A percentile compares a stretch with the other conserved stretches of the same genome.
Evolutionary conservation across 306 rosid genomes (phyloP).

Genomic region (Inga laurina): DNA sequence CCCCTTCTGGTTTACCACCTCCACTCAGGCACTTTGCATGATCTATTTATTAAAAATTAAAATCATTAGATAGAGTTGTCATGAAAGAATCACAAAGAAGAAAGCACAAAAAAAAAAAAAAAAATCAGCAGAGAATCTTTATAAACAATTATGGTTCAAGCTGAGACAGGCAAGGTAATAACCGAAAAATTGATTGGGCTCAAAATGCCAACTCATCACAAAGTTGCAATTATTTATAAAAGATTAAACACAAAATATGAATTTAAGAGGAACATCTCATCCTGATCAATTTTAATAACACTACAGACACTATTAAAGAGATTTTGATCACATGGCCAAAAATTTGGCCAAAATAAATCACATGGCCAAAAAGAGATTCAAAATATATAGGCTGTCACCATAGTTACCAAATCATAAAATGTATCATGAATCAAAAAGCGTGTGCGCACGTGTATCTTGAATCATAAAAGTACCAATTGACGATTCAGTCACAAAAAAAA

Average conservation of each 20-base stretch:
- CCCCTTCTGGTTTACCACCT: constrained; percentile 46
- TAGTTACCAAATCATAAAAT: not conserved
- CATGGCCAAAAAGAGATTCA: constrained; percentile 11
- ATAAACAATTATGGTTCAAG: not conserved
- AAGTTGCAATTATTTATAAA: constrained; percentile 11
- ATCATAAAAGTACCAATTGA: not conserved
- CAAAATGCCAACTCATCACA: constrained; percentile 23
- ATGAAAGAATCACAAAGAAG: constrained; percentile 31
- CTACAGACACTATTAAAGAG: constrained; percentile 12
- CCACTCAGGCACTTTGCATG: constrained; percentile 67
- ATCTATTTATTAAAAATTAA: constrained; percentile 57
- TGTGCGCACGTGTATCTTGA: not conserved
- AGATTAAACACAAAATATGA: constrained; percentile 4
- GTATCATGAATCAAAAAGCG: no score
- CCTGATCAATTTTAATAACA: constrained; percentile 9
- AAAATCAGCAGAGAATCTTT: constrained; percentile 15
- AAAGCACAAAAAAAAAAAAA: not conserved
- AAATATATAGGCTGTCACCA: constrained; percentile 2
- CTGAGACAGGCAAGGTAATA: not conserved
- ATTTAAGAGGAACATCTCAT: constrained; percentile 4
- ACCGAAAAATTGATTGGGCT: not conserved
- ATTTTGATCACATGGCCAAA: constrained; percentile 22
- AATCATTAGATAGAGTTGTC: constrained; percentile 35
- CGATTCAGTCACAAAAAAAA: not conserved
- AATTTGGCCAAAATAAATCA: not conserved